Evolutionary conservation across 2,329 filamentous ascomycete species (phyloP).

Genomic region (Onygena corvina): DNA sequence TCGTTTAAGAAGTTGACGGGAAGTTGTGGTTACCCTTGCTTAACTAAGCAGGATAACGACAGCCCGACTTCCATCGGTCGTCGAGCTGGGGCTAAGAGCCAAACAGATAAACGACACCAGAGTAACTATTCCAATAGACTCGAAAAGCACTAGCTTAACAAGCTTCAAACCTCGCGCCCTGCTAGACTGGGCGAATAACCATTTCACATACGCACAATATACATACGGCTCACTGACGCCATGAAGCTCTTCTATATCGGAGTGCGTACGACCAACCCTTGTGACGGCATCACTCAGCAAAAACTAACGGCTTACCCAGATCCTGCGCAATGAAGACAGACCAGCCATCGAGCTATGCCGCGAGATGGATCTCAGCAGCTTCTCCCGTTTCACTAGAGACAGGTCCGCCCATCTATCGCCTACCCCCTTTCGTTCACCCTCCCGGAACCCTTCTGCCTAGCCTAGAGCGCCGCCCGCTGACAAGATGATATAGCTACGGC

Average conservation of each 20-base stretch:
- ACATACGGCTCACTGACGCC: constrained; percentile 30
- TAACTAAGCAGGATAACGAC: no score
- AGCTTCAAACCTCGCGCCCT: no score
- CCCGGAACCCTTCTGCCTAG: neutral
- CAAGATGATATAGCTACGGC: constrained; percentile 34
- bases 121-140: no score
- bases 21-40: no score
- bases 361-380: constrained; percentile 66
- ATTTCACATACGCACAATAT: no score
- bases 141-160: no score
- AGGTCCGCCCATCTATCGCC: constrained; percentile 37
- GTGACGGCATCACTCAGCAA: neutral
- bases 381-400: constrained; percentile 65
- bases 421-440: constrained; percentile 3
- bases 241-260: constrained; percentile 88
- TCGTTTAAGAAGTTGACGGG: no score
- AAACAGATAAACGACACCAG: no score
- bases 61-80: no score
- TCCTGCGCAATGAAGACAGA: constrained; percentile 67
- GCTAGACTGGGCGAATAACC: no score
- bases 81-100: no score
- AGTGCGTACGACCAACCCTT: constrained; percentile 41
- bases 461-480: neutral
- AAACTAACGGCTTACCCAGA: constrained; percentile 37
- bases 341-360: constrained; percentile 64